These are phyloP conservation scores for Trichoderma lentiforme DNA, from an alignment of 2,329 filamentous ascomycete genomes.

Conservation along the genomic window DNA sequence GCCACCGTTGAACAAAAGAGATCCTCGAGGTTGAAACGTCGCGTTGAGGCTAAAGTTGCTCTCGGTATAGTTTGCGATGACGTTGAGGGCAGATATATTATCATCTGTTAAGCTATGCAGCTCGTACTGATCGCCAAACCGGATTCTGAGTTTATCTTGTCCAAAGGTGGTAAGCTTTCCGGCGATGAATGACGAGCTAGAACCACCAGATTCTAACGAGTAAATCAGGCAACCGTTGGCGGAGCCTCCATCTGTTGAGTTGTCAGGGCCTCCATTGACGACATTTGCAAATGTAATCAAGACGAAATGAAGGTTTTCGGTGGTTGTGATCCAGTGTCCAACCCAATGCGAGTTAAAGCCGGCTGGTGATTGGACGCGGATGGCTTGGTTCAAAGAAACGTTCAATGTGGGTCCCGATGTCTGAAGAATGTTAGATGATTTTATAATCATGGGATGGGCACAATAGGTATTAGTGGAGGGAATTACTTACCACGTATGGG, in stretches of 20 bases:
- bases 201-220: not conserved
- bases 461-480: not conserved
- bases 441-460: accelerated
- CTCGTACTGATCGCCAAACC: not conserved
- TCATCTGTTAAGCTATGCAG: not conserved
- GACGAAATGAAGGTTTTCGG: not conserved
- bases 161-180: not conserved
- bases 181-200: not conserved
- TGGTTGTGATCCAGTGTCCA: not conserved
- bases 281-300: not conserved
- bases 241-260: not conserved
- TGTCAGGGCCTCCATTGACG: not conserved
- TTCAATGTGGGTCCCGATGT: not conserved
- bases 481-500: not conserved
- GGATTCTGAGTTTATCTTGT: not conserved
- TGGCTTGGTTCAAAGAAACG: not conserved
- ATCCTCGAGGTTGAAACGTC: not conserved
- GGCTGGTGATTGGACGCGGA: not conserved
- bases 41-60: not conserved
- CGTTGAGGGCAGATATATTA: not conserved
- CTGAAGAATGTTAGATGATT: not conserved
- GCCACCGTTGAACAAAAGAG: not conserved
- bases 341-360: constrained; percentile 2
- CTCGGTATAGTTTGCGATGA: not conserved
- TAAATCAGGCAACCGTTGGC: not conserved